These are phyloP conservation scores for Trifolium dubium DNA, from an alignment of 306 rosid species.

Conservation along the genomic window DNA sequence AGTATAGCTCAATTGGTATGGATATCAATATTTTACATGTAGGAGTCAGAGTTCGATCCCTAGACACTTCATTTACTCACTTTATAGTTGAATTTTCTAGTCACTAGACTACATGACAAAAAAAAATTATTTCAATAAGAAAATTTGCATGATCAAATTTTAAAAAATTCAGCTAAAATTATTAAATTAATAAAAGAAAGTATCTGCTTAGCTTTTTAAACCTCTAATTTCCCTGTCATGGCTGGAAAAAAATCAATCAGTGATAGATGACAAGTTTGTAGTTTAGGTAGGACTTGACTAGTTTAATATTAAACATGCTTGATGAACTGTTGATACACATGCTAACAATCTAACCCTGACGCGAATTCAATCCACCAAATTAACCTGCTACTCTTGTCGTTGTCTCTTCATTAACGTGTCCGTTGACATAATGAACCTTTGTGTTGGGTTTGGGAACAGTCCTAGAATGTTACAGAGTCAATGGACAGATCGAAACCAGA, in stretches of 20 bases:
- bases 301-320: constrained; percentile 10
- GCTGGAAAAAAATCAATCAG: background rate
- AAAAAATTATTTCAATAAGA: too few species aligned
- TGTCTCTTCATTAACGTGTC: constrained; percentile 25
- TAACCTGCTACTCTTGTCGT: constrained; percentile 59
- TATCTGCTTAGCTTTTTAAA: background rate
- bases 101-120: too few species aligned
- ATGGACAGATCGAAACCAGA: constrained; percentile 26
- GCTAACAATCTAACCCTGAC: constrained; percentile 36
- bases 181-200: background rate
- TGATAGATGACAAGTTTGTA: constrained; percentile 35
- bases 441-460: background rate
- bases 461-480: constrained; percentile 11
- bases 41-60: too few species aligned
- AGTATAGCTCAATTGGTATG: too few species aligned
- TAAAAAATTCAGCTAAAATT: background rate
- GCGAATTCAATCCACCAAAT: constrained; percentile 26
- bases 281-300: constrained; percentile 53
- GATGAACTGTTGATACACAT: constrained; percentile 38
- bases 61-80: too few species aligned
- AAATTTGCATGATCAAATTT: background rate
- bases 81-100: too few species aligned
- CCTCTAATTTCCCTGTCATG: constrained; percentile 23
- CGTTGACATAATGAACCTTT: constrained; percentile 39
- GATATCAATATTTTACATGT: too few species aligned